These are phyloP conservation scores for Solanum pimpinellifolium DNA, from an alignment of 257 asterid species.

Conservation along the genomic window DNA sequence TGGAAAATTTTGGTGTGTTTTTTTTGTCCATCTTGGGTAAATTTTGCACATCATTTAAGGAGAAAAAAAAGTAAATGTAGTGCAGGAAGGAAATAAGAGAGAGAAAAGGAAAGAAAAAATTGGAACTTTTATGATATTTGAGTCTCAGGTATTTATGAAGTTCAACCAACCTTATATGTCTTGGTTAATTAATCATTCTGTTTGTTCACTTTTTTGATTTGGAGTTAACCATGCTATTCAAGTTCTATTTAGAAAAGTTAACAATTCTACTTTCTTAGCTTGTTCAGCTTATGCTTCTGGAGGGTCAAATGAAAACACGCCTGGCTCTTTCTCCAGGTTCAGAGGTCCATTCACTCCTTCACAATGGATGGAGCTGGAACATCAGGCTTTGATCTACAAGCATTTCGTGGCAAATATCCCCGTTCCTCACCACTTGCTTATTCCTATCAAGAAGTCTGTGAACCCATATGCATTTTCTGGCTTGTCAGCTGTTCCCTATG, in stretches of 20 bases:
- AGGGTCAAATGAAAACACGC: constrained; percentile 26
- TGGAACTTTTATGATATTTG: background rate
- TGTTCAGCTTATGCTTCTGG: constrained; percentile 20
- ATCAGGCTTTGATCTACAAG: constrained; percentile 84
- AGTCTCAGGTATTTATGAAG: background rate
- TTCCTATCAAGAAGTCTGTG: constrained; percentile 62
- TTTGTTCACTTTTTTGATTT: background rate
- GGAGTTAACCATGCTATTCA: background rate
- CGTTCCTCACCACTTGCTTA: constrained; percentile 65
- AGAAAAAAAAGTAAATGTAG: background rate
- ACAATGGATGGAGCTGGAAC: constrained; percentile 92
- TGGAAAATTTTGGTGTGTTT: background rate
- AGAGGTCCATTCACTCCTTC: constrained; percentile 84
- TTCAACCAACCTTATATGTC: background rate
- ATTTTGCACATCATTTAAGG: background rate
- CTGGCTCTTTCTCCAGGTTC: constrained; percentile 37
- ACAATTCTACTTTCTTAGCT: background rate
- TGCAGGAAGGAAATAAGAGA: background rate
- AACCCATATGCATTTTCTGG: constrained; percentile 42
- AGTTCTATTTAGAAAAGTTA: background rate
- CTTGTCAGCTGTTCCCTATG: constrained; percentile 37
- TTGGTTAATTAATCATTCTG: background rate
- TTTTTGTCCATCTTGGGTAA: background rate
- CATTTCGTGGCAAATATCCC: constrained; percentile 75
- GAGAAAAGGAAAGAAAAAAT: background rate